These are phyloP conservation scores for Parmelia sp. DNA, from an alignment of 495 filamentous ascomycete genomes.

Conservation along the genomic window DNA sequence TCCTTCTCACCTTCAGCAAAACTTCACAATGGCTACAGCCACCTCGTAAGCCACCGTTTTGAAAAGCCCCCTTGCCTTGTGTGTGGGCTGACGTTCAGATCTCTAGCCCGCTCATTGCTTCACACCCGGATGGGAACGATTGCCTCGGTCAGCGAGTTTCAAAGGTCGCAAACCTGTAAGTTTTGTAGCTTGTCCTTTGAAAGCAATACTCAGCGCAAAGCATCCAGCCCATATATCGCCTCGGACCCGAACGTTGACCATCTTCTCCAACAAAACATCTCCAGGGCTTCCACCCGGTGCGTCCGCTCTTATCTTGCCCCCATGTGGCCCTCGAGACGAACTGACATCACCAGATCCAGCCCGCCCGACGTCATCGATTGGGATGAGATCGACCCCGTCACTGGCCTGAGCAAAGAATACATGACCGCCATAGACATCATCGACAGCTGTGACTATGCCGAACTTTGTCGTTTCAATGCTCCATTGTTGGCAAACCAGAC, in stretches of 20 bases:
- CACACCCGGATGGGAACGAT: background rate
- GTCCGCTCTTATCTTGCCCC: background rate
- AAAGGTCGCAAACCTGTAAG: too few relatives aligned
- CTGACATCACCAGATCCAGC: background rate
- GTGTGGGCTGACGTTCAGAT: too few relatives aligned
- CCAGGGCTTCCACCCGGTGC: background rate
- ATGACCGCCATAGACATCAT: conserved; percentile 10
- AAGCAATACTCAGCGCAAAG: too few relatives aligned
- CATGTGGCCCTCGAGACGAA: too few relatives aligned
- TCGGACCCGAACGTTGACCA: background rate
- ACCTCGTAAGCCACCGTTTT: background rate
- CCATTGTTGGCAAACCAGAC: background rate
- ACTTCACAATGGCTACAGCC: background rate
- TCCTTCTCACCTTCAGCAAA: background rate
- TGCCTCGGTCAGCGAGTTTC: too few relatives aligned
- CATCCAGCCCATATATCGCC: too few relatives aligned
- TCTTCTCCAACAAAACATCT: background rate
- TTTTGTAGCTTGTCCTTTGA: too few relatives aligned
- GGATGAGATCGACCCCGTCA: conserved; percentile 4
- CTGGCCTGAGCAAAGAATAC: background rate
- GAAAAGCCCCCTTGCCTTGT: too few relatives aligned
- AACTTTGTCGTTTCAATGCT: background rate
- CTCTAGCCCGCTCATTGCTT: background rate
- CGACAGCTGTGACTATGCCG: conserved; percentile 11
- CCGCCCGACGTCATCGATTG: background rate